Evolutionary conservation across 2,329 filamentous ascomycete genomes (phyloP).

Genomic region (Meredithiella fracta): DNA sequence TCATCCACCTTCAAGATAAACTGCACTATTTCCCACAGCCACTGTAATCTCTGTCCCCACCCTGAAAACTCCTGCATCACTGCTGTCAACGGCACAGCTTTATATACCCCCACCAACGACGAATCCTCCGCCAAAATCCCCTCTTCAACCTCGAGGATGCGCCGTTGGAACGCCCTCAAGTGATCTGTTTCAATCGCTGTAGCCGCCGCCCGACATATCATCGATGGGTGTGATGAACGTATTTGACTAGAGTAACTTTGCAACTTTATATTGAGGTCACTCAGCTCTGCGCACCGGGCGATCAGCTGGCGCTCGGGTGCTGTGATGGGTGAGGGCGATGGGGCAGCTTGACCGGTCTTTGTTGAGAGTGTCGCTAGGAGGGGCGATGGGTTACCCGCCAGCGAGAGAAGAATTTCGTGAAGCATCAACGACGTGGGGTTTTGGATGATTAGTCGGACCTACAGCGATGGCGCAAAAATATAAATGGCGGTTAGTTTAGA

Average conservation of each 20-base stretch:
- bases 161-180: slow-evolving; percentile 63
- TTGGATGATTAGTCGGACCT: neutral
- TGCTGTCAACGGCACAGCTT: slow-evolving; percentile 79
- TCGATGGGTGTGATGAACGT: slow-evolving; percentile 19
- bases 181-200: slow-evolving; percentile 60
- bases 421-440: slow-evolving; percentile 48
- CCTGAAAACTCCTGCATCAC: slow-evolving; percentile 72
- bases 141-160: slow-evolving; percentile 70
- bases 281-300: slow-evolving; percentile 57
- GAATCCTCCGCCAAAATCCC: slow-evolving; percentile 62
- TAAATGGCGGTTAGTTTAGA: neutral
- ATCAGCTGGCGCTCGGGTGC: slow-evolving; percentile 74
- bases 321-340: slow-evolving; percentile 38
- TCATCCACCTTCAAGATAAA: slow-evolving; percentile 13
- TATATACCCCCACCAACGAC: slow-evolving; percentile 71
- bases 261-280: slow-evolving; percentile 59
- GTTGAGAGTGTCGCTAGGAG: slow-evolving; percentile 38
- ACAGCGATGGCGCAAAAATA: neutral
- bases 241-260: slow-evolving; percentile 47
- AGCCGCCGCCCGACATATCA: slow-evolving; percentile 75
- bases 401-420: slow-evolving; percentile 92
- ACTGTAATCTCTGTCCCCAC: slow-evolving; percentile 72
- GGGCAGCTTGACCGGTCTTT: slow-evolving; percentile 26
- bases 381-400: slow-evolving; percentile 84
- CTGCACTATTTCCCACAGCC: slow-evolving; percentile 55